These are phyloP conservation scores for Larix kaempferi DNA, from an alignment of 75 land plant genomes.

Conservation along the genomic window DNA sequence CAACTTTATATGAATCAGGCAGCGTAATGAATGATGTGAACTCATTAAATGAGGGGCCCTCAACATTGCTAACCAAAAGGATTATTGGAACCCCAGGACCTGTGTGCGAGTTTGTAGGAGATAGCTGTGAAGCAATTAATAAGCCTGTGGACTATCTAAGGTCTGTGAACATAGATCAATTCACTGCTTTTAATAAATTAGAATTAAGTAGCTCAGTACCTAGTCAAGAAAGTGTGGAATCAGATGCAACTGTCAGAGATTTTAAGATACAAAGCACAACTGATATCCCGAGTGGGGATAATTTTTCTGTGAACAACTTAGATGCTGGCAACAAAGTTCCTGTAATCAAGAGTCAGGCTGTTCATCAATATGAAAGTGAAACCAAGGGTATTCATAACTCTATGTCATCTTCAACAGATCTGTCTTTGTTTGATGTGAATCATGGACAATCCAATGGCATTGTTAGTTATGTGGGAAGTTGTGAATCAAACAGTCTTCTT, in stretches of 20 bases:
- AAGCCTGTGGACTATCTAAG: not conserved
- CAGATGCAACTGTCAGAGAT: not conserved
- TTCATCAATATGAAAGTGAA: not conserved
- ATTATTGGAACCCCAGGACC: not conserved
- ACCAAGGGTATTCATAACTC: slow-evolving; percentile 1
- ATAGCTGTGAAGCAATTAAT: not conserved
- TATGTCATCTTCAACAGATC: not conserved
- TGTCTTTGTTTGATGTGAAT: not conserved
- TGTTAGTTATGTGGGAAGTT: not conserved
- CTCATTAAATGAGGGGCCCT: not conserved
- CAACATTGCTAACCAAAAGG: not conserved
- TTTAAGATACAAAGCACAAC: not conserved
- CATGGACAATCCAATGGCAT: not conserved
- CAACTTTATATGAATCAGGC: not conserved
- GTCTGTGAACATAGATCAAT: not conserved
- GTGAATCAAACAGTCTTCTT: not conserved
- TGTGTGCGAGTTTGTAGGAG: not conserved
- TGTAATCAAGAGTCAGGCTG: not conserved
- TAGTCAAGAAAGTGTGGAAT: too few species aligned
- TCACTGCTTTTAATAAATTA: not conserved
- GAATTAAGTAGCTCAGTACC: too few species aligned
- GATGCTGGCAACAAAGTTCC: not conserved
- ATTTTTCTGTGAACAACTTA: not conserved
- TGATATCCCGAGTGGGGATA: not conserved
- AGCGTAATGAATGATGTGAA: not conserved